Evolutionary conservation across 202 grass and related monocot species (phyloP), one percentile per base, ranked within the genome.

Genomic region (Panicum hallii): DNA sequence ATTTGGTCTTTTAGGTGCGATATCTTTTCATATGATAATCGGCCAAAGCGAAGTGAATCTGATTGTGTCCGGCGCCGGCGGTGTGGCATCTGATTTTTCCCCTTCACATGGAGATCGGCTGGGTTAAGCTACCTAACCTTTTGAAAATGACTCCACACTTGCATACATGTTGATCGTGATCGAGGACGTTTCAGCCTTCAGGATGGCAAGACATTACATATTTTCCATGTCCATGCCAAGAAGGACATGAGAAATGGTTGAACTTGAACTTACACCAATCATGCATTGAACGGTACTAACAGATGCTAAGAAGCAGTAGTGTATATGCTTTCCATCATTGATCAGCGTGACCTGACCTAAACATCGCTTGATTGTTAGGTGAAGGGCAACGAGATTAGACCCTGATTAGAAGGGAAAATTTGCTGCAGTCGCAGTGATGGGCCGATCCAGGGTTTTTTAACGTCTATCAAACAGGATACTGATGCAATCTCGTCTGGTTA

Each of bases 61-160:
- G 55, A 63, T 86, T 75, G 75, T 75, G 69, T 61, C 52, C 16
- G 38, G 36, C 11, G 74, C 58, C 46, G 42, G 13, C 79, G 49
- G 58, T 44, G 72, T 80, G 75, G 88, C 81, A 79, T 87, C 69
- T 41, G 74, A 80, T 83, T 90, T 90, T 90, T 74, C 84, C 16
- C 67, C 68, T 87, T 87, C 80, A 80, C 89, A 87, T 63, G 89
- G 80, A 70, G 60, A 79, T 85, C 69, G 48, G 79, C 26, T 23
- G 9, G 68, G 28, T 71, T 40, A 85, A 72, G 75, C 84, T 67
- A 79, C 88, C 84, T 63, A 90, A 6, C 46, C 53, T 80, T 53
- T 32, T 2, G 80, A 87, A 20, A 75, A 75, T 46, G 89, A 87
- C 84, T 75, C 68, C 60, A 38, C 61, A 87, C 50, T 63, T 26